Evolutionary conservation across 192 early-diverging fungal species (phyloP).

Genomic region (Backusella circina): DNA sequence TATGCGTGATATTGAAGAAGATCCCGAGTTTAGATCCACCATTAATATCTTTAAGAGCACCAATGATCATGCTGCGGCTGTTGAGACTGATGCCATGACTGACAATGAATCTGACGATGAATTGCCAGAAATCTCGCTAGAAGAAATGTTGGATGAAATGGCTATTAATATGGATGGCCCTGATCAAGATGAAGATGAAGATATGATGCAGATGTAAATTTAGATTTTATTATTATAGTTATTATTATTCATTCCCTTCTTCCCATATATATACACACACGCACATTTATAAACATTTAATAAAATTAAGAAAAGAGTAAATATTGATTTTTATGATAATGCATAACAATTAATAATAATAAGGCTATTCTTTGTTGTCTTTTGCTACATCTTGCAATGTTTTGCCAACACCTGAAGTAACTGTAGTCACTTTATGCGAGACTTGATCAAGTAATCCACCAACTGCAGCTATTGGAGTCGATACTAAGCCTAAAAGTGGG

Average conservation of each 20-base stretch:
- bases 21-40: conserved; percentile 91
- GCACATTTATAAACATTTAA: background rate
- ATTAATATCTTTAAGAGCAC: conserved; percentile 88
- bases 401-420: background rate
- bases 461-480: conserved; percentile 1
- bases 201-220: conserved; percentile 30
- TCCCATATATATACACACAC: background rate
- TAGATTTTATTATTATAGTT: background rate
- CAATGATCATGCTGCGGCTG: conserved; percentile 17
- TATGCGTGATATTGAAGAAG: conserved; percentile 97
- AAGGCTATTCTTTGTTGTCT: background rate
- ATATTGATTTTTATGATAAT: background rate
- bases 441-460: conserved; percentile 9
- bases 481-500: background rate
- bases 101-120: conserved; percentile 55
- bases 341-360: background rate
- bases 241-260: background rate
- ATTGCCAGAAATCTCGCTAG: conserved; percentile 90
- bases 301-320: background rate
- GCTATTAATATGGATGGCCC: conserved; percentile 64
- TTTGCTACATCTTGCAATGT: background rate
- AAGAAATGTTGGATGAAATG: conserved; percentile 93
- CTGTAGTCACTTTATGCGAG: background rate
- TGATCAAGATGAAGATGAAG: conserved; percentile 34
- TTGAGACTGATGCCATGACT: conserved; percentile 33